These are phyloP conservation scores for Lepraria neglecta DNA, from an alignment of 495 filamentous ascomycete genomes.

Conservation along the genomic window DNA sequence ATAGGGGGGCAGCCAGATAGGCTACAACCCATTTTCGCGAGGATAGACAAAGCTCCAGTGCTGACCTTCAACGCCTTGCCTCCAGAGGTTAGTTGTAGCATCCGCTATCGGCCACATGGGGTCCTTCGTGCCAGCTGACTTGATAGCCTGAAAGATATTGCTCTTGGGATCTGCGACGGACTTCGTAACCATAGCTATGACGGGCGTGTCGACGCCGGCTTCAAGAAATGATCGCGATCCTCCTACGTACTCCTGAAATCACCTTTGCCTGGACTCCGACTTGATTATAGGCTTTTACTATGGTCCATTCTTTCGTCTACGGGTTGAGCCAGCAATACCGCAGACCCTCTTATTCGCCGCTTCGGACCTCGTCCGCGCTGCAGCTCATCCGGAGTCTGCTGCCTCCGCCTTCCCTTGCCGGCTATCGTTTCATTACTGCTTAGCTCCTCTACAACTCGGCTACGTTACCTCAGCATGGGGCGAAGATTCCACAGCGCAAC, in stretches of 20 bases:
- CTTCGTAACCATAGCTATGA: constrained; percentile 31
- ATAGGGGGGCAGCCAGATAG: constrained; percentile 24
- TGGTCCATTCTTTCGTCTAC: constrained; percentile 18
- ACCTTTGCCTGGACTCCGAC: too few relatives aligned
- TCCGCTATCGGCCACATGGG: constrained; percentile 26
- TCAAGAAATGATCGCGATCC: constrained; percentile 35
- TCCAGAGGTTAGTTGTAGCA: constrained; percentile 29
- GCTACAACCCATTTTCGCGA: constrained; percentile 3
- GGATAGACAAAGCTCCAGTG: constrained; percentile 26
- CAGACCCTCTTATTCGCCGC: background rate
- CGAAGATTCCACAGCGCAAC: background rate
- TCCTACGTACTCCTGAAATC: too few relatives aligned
- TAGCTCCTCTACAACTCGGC: background rate
- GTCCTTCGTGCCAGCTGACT: constrained; percentile 8
- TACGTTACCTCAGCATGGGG: background rate
- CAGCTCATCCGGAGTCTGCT: background rate
- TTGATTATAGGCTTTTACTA: too few relatives aligned
- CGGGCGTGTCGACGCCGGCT: constrained; percentile 33
- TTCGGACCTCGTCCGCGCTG: background rate
- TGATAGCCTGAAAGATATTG: constrained; percentile 17
- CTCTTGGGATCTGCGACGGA: constrained; percentile 11
- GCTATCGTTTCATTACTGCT: background rate
- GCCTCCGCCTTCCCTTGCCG: background rate
- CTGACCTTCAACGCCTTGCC: constrained; percentile 21
- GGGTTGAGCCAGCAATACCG: background rate